Base-by-base conservation (phyloP, 495 filamentous ascomycete genomes). In the Aspergillus avenaceus region DNA sequence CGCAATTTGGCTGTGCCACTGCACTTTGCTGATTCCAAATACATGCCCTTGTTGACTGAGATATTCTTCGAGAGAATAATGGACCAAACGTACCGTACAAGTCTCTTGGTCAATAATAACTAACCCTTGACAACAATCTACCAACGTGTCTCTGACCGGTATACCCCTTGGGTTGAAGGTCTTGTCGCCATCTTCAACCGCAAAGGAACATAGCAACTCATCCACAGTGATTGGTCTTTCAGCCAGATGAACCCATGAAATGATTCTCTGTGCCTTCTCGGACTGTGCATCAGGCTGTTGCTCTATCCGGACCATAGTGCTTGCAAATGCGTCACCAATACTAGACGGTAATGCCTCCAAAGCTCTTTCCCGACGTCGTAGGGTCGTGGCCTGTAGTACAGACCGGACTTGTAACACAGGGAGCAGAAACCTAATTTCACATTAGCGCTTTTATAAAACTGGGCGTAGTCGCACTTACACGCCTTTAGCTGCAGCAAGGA, bases 21-120 rank as follows among this genome's bases (percentile, higher is more conserved):
- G 37, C 24, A 16, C 47, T 13, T 19, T 55, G 23, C n/a, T 55
- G n/a, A 55, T 29, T 8, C 32, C 38, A 22, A 50, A 51, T 41
- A 55, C 24, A 24, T 51, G 4, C 7, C 45, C 37, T 28, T 55
- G 52, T 26, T 38, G 21, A 23, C 4, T 24, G 21, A 55, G 47
- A 36, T 54, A 50, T 49, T 58, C 50, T 14, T 54, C n/a, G 41
- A 58, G 51, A 40, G 50, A 47, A 24, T 43, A 54, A 27, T 58
- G 54, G 28, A 54, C 44, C 40, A 58, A 42, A 14, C 43, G 50
- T 14, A 48, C 34, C 5, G 45, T 54, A 27, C 24, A 54, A 32
- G 43, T 54, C 21, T 50, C 44, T n/a, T 52, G 21, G 14, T 49
- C 54, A 31, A 42, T 43, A 14, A 58, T 40, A 38, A 36, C 38